A percentile compares a stretch with the other conserved stretches of the same genome.
Conservation (phyloP, 352 stramenopile species). For the Pythium rishiriense region DNA sequence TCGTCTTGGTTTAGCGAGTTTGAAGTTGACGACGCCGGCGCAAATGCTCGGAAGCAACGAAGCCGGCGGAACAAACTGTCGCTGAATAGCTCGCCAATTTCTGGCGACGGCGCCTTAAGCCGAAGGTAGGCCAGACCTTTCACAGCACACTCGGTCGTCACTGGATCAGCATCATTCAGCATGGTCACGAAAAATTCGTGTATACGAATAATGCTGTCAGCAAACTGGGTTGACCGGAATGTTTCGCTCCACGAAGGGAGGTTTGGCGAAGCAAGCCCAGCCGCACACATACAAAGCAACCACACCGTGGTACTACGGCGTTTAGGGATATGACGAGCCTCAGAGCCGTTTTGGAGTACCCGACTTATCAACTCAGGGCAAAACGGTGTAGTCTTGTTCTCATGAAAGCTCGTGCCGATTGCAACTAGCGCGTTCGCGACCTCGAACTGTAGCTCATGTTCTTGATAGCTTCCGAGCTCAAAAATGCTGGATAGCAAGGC, state of each 20-base stretch:
- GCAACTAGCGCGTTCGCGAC: conserved; percentile 56
- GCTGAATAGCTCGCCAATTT: conserved; percentile 64
- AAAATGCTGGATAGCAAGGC: conserved; percentile 29
- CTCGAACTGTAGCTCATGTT: conserved; percentile 53
- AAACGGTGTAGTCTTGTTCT: background rate
- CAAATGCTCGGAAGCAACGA: conserved; percentile 77
- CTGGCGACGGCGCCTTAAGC: conserved; percentile 48
- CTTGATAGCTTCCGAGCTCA: conserved; percentile 26
- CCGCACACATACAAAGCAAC: conserved; percentile 69
- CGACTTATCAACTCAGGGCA: conserved; percentile 39
- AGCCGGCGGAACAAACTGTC: conserved; percentile 77
- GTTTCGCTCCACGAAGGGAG: conserved; percentile 34
- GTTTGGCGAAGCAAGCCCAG: conserved; percentile 25
- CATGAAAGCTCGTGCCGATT: conserved; percentile 37
- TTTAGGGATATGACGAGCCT: conserved; percentile 40
- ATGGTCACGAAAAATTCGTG: conserved; percentile 84
- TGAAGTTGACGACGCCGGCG: conserved; percentile 28
- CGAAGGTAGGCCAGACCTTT: conserved; percentile 78
- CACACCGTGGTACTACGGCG: conserved; percentile 62
- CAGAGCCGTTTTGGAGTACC: conserved; percentile 38
- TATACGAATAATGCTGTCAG: conserved; percentile 36
- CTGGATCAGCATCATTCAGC: conserved; percentile 67
- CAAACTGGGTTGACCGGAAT: conserved; percentile 37
- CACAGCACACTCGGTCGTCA: conserved; percentile 74
- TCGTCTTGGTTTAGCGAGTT: background rate